Conservation (phyloP, 1,284 basidiomycete genomes). For the Singerocomus inundabilis region DNA sequence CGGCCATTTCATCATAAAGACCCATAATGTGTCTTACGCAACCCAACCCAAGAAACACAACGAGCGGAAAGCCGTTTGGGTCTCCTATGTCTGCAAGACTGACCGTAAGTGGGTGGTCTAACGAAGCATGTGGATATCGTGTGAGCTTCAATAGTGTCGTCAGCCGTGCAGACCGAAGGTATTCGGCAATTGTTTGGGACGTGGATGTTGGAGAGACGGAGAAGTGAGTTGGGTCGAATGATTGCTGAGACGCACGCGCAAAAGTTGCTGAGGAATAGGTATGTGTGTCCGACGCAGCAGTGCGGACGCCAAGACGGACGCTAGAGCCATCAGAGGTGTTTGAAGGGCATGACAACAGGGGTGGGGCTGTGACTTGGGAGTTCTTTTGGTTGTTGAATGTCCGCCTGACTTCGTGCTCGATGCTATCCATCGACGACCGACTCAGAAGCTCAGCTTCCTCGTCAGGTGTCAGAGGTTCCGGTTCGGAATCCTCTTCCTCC, state of each 20-base stretch:
- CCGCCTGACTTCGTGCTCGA: conserved; percentile 73
- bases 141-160: conserved; percentile 82
- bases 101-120: conserved; percentile 73
- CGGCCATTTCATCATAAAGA: conserved; percentile 94
- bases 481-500: conserved; percentile 49
- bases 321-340: conserved; percentile 32
- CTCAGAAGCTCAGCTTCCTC: conserved; percentile 65
- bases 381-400: conserved; percentile 61
- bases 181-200: conserved; percentile 75
- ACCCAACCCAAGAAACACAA: conserved; percentile 91
- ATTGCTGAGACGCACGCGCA: conserved; percentile 42
- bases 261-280: conserved; percentile 43
- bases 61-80: conserved; percentile 77
- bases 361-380: conserved; percentile 38
- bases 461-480: conserved; percentile 45
- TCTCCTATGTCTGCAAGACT: conserved; percentile 91
- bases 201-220: conserved; percentile 45
- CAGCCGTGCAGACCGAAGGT: conserved; percentile 80
- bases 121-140: conserved; percentile 73
- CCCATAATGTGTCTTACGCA: conserved; percentile 94
- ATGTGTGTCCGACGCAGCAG: conserved; percentile 18
- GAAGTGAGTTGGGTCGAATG: conserved; percentile 45
- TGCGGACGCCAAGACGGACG: conserved; percentile 18
- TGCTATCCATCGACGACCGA: conserved; percentile 79
- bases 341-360: conserved; percentile 24